Evolutionary conservation across 768 basidiomycete species (phyloP), one percentile per base, ranked within the genome.

Genomic region (Boletus sp.): DNA sequence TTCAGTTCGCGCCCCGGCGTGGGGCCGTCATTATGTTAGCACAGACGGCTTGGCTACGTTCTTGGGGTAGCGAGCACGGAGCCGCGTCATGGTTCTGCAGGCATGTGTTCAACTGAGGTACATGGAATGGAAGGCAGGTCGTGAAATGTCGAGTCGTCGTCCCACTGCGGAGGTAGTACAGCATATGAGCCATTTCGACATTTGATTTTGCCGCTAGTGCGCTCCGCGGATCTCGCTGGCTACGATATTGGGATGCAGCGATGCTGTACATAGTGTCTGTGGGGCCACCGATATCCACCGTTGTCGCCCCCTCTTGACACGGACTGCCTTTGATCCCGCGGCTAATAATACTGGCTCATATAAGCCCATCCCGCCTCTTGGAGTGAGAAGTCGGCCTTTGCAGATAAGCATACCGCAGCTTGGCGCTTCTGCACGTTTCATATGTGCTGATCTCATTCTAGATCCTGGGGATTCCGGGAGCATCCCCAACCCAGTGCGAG

Each of bases 181-280:
- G 50, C 11, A 33, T n/a, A 21, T 47, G 53, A 42, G 49, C 34
- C 39, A 42, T 47, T 57, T 15, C 37, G 25, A 59, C 45, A 55
- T 55, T 60, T 47, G 49, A 55, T 37, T 49, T 58, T 27, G 19
- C 39, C 43, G 15, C 25, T 30, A 7, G 44, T 8, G 49, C 48
- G 39, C 48, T 62, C 64, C 60, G 64, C 64, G 64, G 64, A 66
- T 53, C 55, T 65, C 27, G 45, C 10, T 48, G 38, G 27, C 19
- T 27, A 25, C 34, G 42, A 35, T 33, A 32, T 45, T 60, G 13
- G 49, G 37, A 51, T 35, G 27, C 46, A 44, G 48, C 29, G 47
- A 62, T 54, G 61, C 46, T 42, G 57, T 56, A 62, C n/a, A 53
- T 8, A 21, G 32, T 27, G 34, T 37, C 35, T 64, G 57, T 54